phyloP scores from a whole-genome alignment of 257 asterid species.

The Mentha longifolia region DNA sequence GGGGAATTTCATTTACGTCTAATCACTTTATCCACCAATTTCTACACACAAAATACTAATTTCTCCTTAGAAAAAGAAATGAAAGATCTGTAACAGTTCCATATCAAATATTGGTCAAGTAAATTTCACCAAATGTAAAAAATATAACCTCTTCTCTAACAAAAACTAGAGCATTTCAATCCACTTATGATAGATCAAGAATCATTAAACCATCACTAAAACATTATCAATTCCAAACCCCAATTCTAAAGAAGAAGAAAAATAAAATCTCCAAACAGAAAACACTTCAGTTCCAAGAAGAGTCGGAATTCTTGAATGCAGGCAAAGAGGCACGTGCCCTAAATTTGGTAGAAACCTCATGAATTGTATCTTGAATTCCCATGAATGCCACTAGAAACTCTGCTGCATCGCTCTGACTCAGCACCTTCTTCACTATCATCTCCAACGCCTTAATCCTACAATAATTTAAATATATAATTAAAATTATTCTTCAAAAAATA shows the following conservation, averaged over 20 bases:
- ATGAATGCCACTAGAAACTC: conserved; percentile 76
- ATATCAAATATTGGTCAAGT: too few species aligned
- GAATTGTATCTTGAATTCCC: conserved; percentile 67
- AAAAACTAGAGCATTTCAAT: too few species aligned
- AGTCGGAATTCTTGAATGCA: conserved; percentile 37
- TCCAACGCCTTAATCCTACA: conserved; percentile 61
- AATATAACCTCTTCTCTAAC: too few species aligned
- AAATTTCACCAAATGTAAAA: too few species aligned
- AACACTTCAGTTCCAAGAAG: neutral
- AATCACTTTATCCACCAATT: too few species aligned
- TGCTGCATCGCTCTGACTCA: conserved; percentile 77
- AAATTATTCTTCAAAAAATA: neutral
- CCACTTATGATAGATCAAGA: neutral
- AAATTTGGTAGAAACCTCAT: conserved; percentile 46
- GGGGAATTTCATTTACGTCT: too few species aligned
- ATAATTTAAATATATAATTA: neutral
- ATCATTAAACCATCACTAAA: neutral
- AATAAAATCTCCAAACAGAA: too few species aligned
- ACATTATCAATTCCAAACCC: neutral
- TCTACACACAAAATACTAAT: too few species aligned
- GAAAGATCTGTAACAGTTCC: too few species aligned
- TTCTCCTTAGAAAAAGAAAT: too few species aligned
- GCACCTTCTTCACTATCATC: conserved; percentile 64
- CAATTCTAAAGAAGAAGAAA: too few species aligned
- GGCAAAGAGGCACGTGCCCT: conserved; percentile 42